Conservation (phyloP, 2,329 filamentous ascomycete genomes). For the Aspergillus tamarii region DNA sequence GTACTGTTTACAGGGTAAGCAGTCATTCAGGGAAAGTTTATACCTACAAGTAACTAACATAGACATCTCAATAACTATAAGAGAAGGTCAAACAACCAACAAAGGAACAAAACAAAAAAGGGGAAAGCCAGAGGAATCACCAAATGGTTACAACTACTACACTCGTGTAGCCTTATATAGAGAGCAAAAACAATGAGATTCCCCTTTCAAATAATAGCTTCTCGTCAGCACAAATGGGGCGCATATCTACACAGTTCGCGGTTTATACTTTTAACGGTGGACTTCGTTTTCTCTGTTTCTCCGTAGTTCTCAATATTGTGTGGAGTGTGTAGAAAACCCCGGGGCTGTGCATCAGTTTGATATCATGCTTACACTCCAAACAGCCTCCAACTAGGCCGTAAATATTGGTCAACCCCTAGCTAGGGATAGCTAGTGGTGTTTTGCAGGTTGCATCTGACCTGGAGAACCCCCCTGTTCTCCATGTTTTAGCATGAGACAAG, state of each 20-base stretch:
- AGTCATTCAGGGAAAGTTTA: background rate
- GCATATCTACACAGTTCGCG: background rate
- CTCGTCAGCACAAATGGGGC: background rate
- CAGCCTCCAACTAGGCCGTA: background rate
- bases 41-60: background rate
- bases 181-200: background rate
- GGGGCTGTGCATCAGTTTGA: background rate
- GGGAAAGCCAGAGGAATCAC: background rate
- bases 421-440: background rate
- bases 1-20: background rate
- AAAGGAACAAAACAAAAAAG: background rate
- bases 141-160: background rate
- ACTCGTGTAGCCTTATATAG: background rate
- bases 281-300: too few species aligned
- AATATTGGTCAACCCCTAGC: background rate
- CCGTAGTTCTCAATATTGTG: background rate
- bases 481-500: conserved; percentile 5
- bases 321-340: background rate
- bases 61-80: background rate
- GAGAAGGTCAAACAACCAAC: background rate
- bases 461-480: background rate
- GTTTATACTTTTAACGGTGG: background rate
- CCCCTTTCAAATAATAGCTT: background rate
- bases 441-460: background rate
- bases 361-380: background rate